Conservation (phyloP, 139 green algal genomes). For the Parachlorella kessleri region DNA sequence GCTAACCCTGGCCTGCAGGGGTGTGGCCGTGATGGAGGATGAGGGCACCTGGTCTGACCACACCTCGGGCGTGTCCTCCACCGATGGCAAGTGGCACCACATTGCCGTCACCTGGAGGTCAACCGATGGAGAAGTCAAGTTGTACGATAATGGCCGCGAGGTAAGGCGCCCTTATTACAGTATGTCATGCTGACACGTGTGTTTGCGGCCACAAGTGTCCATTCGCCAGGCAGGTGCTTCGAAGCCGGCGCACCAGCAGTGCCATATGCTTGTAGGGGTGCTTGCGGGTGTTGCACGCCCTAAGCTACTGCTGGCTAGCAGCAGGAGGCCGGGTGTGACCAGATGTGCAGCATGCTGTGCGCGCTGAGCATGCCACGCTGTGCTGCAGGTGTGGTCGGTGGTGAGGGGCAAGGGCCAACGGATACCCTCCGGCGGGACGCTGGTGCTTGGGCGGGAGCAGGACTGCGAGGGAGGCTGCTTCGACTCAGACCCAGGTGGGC, state of each 20-base stretch:
- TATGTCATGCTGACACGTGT: neutral
- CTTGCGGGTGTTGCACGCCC: too few relatives aligned
- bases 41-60: slow-evolving; percentile 79
- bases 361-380: too few relatives aligned
- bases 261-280: too few relatives aligned
- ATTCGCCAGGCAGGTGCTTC: neutral
- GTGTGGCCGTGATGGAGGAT: slow-evolving; percentile 87
- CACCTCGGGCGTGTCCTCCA: slow-evolving; percentile 67
- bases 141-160: slow-evolving; percentile 84
- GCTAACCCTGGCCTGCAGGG: slow-evolving; percentile 44
- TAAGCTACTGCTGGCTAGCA: too few relatives aligned
- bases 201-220: neutral
- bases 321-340: too few relatives aligned
- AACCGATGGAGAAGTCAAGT: slow-evolving; percentile 48
- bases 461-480: slow-evolving; percentile 90
- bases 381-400: slow-evolving; percentile 65
- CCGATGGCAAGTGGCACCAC: slow-evolving; percentile 88
- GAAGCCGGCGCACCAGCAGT: too few relatives aligned
- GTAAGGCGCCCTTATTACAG: neutral
- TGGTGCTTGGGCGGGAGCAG: slow-evolving; percentile 87
- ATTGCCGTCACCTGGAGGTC: slow-evolving; percentile 83
- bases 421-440: slow-evolving; percentile 82
- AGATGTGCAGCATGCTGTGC: too few relatives aligned
- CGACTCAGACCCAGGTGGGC: slow-evolving; percentile 53
- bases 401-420: slow-evolving; percentile 57